Evolutionary conservation across 23 red algal genomes (phyloP), one percentile per base, ranked within the genome.

Genomic region (Gracilaria gracilis): DNA sequence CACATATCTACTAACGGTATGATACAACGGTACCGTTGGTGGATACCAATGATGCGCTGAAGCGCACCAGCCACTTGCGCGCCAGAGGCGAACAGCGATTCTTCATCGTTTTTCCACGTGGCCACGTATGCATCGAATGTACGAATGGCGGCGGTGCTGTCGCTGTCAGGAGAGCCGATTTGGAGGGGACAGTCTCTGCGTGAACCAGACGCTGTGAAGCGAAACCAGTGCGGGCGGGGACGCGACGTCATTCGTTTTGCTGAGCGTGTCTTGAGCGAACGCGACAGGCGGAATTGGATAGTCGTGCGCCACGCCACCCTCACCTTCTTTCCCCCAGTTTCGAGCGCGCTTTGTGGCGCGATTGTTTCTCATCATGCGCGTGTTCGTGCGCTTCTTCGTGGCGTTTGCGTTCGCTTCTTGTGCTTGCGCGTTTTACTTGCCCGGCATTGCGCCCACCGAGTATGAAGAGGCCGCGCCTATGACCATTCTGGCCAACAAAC

Each of bases 401-500:
- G 57, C 53, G 19, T 2, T 79, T 75, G 62, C 65, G 61, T 35
- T 88, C 31, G 61, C 70, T 17, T 70, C 82, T 27, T 62, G 9
- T 23, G 78, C 91, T 12, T 79, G 37, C 32, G 82, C 81, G 38
- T 95, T 95, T 37, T 98, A 98, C 80, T 71, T 98, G 37, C 96
- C 96, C 19, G 96, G 96, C 23, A 93, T 98, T n/a, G 80, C 92
- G 19, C 96, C 96, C 5, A 93, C 88, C 20, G 96, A 98, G 36
- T 98, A 98, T 87, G 76, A 88, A 67, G 67, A 88, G 40, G 97
- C 89, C 19, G 93, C 93, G 6, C 67, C 73, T 47, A 64, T 96
- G 35, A 47, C 77, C 37, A 77, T 98, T 65, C 80, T 93, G 14
- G 93, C 97, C 42, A 96, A 88, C 70, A 96, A 96, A 33, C 59